A percentile compares a stretch with the other conserved stretches of the same genome.
Conservation (phyloP, 179 eudicot genomes). For the Spinacia oleracea region DNA sequence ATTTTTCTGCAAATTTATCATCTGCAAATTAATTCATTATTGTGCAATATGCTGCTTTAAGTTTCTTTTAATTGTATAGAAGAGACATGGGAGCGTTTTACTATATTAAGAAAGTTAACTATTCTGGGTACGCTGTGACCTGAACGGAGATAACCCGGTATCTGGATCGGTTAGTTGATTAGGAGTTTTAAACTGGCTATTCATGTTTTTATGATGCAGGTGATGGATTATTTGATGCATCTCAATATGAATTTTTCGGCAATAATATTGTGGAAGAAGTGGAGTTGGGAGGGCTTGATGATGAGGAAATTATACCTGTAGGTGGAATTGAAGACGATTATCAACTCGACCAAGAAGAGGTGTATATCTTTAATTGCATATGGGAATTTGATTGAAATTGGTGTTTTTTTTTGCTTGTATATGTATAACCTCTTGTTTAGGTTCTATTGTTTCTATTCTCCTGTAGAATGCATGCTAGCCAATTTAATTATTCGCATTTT, state of each 20-base stretch:
- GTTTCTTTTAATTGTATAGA: too few species aligned
- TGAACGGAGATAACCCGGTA: too few species aligned
- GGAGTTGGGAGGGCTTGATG: conserved; percentile 53
- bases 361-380: conserved; percentile 3
- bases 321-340: conserved; percentile 33
- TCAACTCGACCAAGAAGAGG: conserved; percentile 38
- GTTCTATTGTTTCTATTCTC: not conserved
- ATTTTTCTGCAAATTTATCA: too few species aligned
- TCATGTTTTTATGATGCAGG: conserved; percentile 26
- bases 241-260: conserved; percentile 53
- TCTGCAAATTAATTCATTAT: too few species aligned
- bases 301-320: conserved; percentile 39
- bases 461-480: not conserved
- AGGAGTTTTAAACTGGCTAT: too few species aligned
- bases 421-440: too few species aligned
- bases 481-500: not conserved
- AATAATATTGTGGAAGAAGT: conserved; percentile 47
- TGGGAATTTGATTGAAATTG: not conserved
- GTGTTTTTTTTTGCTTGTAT: not conserved
- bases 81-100: too few species aligned
- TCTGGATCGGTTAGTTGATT: too few species aligned
- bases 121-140: too few species aligned
- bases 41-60: too few species aligned
- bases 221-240: conserved; percentile 42
- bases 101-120: too few species aligned